Base-by-base conservation (phyloP, 1,284 basidiomycete genomes). In the Ustilago cynodontis region DNA sequence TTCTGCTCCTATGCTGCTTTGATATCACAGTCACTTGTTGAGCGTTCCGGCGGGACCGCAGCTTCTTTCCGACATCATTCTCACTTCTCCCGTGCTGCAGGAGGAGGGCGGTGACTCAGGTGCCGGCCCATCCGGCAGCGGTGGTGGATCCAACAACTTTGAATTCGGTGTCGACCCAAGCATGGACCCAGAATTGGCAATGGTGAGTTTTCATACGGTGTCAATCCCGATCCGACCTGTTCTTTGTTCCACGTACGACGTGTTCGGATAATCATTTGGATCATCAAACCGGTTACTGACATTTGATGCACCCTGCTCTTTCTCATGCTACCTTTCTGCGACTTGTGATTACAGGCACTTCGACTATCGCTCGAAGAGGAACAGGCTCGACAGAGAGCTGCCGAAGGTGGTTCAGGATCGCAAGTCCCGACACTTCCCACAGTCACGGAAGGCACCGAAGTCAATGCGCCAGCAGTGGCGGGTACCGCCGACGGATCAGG, bases 281-380 rank as follows among this genome's bases (percentile, higher is more conserved):
- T 28, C 31, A 35, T 43, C 31, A 45, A 24, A 31, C 52, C 43
- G 60, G 57, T 29, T 37, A 54, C 70, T 77, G 68, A 65, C 72
- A 41, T 6, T 20, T 11, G 16, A 7, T 20, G 20, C 37, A n/a
- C 7, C 16, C 37, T 39, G 11, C 49, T 31, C 35, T 31, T 39
- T 39, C 37, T 16, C 37, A 39, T 16, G n/a, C 22, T 49, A 3
- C 18, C 24, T 31, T 26, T 22, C 20, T 49, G 9, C 54, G 5
- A 28, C 20, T 51, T 22, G 28, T 49, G 24, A 57, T 16, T 13
- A 29, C 65, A 97, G 94, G 96, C 95, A 13, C 89, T 99, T 49
- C 93, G 96, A 43, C 94, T 99, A 92, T 98, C 95, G 0, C 91
- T 99, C 89, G 94, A 98, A 87, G 96, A 99, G 87, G 96, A 95